These are phyloP conservation scores for Fusarium burgessii DNA, from an alignment of 2,329 filamentous ascomycete species.

Conservation along the genomic window DNA sequence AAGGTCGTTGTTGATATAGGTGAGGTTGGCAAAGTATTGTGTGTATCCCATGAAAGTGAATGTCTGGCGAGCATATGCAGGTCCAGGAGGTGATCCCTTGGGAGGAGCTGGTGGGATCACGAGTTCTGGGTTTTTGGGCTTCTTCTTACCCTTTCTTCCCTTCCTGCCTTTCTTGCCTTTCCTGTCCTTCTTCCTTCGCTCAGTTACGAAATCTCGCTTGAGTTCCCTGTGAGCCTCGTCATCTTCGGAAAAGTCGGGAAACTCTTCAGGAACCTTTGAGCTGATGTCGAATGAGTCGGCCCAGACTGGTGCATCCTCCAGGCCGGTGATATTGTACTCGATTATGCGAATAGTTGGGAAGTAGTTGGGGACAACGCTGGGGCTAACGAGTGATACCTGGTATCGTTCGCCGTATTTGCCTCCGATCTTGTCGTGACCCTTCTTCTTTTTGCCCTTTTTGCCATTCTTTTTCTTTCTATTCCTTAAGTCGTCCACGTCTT, in stretches of 20 bases:
- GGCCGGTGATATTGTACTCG: constrained; percentile 89
- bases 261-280: constrained; percentile 9
- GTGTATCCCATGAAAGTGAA: constrained; percentile 83
- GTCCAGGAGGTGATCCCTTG: constrained; percentile 79
- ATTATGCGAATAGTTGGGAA: constrained; percentile 91
- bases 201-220: constrained; percentile 43
- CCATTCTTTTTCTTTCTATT: constrained; percentile 42
- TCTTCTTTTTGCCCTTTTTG: constrained; percentile 62
- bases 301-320: constrained; percentile 70
- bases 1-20: constrained; percentile 82
- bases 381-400: constrained; percentile 81
- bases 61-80: constrained; percentile 88
- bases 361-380: constrained; percentile 93
- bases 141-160: constrained; percentile 57
- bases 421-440: constrained; percentile 70
- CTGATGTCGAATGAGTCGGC: constrained; percentile 48
- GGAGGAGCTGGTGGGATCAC: constrained; percentile 78
- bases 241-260: constrained; percentile 38
- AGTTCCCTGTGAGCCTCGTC: constrained; percentile 44
- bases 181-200: constrained; percentile 52
- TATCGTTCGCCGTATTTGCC: constrained; percentile 88
- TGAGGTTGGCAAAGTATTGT: constrained; percentile 96
- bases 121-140: constrained; percentile 70
- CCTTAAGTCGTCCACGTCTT: constrained; percentile 32
- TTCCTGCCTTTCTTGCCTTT: constrained; percentile 59